phyloP scores from a whole-genome alignment of 805 yeast species.

The Priceomyces haplophilus region DNA sequence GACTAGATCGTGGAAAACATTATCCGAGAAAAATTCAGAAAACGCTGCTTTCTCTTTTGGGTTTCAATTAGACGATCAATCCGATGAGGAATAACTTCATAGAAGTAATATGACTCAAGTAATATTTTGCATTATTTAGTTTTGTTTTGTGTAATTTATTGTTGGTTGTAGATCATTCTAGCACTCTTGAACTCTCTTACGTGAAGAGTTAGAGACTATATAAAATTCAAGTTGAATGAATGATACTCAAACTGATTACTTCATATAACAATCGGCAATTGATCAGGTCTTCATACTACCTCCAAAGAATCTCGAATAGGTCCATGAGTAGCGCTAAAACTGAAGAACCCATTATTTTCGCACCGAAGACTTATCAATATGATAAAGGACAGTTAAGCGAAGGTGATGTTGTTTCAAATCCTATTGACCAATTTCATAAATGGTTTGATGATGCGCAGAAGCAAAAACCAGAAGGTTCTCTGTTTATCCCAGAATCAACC shows the following conservation, averaged over 20 bases:
- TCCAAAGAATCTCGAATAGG: neutral
- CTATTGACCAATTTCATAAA: slow-evolving; percentile 70
- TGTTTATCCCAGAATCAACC: slow-evolving; percentile 70
- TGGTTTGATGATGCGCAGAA: slow-evolving; percentile 79
- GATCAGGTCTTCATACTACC: neutral
- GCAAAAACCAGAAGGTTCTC: slow-evolving; percentile 40
- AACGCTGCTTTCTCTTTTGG: slow-evolving; percentile 26
- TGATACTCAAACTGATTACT: no score
- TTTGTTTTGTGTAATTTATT: slow-evolving; percentile 2
- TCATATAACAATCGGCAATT: neutral
- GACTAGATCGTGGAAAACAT: slow-evolving; percentile 54
- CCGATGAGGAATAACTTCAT: slow-evolving; percentile 16
- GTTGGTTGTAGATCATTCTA: no score
- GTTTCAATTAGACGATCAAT: slow-evolving; percentile 25
- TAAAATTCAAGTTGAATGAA: no score
- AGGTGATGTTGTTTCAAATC: slow-evolving; percentile 51
- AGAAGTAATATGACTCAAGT: no score
- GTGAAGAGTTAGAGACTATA: no score
- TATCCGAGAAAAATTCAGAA: slow-evolving; percentile 20
- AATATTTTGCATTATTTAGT: neutral
- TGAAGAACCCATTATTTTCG: slow-evolving; percentile 50
- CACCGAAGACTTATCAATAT: slow-evolving; percentile 88
- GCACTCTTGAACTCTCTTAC: no score
- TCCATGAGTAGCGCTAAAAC: slow-evolving; percentile 8
- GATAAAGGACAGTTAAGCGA: slow-evolving; percentile 61